Percentiles rank a stretch among this genome's conserved stretches.
Conservation (phyloP, 179 eudicot species). For the Gypsophila paniculata region DNA sequence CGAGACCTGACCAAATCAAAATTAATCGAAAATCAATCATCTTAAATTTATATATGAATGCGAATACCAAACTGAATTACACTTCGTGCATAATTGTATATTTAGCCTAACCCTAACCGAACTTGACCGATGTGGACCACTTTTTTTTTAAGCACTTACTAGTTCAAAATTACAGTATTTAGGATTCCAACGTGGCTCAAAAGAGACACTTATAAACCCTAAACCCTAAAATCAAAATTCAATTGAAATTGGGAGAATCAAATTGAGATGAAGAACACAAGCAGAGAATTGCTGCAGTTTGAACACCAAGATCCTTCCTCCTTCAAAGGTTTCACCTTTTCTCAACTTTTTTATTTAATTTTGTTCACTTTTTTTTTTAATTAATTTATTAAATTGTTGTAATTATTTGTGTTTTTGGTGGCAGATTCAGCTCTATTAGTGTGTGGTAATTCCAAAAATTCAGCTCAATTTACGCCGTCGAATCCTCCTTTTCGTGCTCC, state of each 20-base stretch:
- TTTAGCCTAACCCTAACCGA: no score
- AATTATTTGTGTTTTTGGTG: neutral
- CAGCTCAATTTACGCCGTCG: slow-evolving; percentile 19
- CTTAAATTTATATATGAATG: no score
- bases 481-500: slow-evolving; percentile 32
- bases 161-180: no score
- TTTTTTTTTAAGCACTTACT: no score
- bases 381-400: neutral
- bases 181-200: no score
- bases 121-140: no score
- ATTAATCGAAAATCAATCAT: no score
- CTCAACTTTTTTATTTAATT: neutral
- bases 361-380: neutral
- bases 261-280: slow-evolving; percentile 41
- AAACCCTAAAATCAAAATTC: neutral
- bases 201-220: no score
- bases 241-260: no score
- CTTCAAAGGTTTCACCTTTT: slow-evolving; percentile 33
- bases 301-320: slow-evolving; percentile 42
- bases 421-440: slow-evolving; percentile 52
- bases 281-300: slow-evolving; percentile 49
- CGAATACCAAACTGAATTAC: no score
- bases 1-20: no score
- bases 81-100: no score
- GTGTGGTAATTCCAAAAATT: slow-evolving; percentile 25